A percentile compares a stretch with the other conserved stretches of the same genome.
phyloP scores from a whole-genome alignment of 169 alveolate species.

The Cryptosporidium sp. region DNA sequence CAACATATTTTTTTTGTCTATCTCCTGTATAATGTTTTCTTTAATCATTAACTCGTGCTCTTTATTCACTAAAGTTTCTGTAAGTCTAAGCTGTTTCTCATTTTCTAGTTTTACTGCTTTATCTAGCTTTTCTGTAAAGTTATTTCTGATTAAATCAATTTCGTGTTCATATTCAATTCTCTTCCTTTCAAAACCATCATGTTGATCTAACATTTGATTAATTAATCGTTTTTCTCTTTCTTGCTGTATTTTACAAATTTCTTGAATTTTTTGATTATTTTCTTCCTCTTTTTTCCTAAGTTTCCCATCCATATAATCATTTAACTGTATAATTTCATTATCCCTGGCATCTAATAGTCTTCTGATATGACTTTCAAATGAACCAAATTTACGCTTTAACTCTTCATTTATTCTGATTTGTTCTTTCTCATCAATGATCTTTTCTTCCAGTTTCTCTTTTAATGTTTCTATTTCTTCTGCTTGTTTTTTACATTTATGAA shows the following conservation, averaged over 20 bases:
- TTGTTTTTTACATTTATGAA: conserved; percentile 28
- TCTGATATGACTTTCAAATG: conserved; percentile 69
- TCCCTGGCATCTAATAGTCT: conserved; percentile 73
- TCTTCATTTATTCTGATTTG: conserved; percentile 46
- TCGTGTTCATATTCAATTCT: conserved; percentile 69
- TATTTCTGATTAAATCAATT: conserved; percentile 34
- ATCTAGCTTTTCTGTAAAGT: conserved; percentile 49
- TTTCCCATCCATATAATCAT: conserved; percentile 72
- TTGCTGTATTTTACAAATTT: conserved; percentile 66
- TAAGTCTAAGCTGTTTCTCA: conserved; percentile 68
- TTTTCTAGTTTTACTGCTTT: conserved; percentile 46
- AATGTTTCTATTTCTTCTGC: conserved; percentile 29
- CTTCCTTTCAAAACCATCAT: conserved; percentile 73
- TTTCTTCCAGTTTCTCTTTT: conserved; percentile 22
- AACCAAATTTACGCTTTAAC: conserved; percentile 45
- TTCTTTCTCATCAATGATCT: conserved; percentile 33
- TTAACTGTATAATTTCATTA: conserved; percentile 68
- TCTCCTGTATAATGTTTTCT: conserved; percentile 58
- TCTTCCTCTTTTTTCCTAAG: conserved; percentile 69
- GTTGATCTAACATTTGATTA: conserved; percentile 71
- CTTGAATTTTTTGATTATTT: conserved; percentile 49
- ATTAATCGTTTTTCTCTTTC: conserved; percentile 48
- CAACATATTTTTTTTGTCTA: conserved; percentile 44
- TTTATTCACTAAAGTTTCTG: conserved; percentile 66
- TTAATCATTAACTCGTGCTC: conserved; percentile 66